phyloP scores from a whole-genome alignment of 2,329 filamentous ascomycete species.

The Apiospora rasikravindrae region DNA sequence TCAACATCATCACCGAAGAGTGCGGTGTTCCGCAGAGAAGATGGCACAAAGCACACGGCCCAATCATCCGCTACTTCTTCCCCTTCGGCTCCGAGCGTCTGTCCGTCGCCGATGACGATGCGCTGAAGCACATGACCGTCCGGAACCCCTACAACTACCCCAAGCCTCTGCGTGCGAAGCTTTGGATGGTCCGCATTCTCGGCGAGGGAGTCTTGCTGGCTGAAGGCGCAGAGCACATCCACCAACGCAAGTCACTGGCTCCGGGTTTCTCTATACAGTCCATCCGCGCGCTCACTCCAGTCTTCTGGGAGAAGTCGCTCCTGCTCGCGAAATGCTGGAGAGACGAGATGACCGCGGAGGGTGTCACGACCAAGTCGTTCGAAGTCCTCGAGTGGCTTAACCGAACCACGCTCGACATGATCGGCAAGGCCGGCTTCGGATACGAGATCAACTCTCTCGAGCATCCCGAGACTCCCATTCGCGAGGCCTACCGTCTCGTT shows the following conservation, averaged over 20 bases:
- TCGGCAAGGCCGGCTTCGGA: slow-evolving; percentile 47
- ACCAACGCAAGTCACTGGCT: slow-evolving; percentile 46
- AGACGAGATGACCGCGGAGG: slow-evolving; percentile 38
- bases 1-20: slow-evolving; percentile 47
- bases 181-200: slow-evolving; percentile 50
- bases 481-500: slow-evolving; percentile 47
- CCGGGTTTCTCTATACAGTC: slow-evolving; percentile 46
- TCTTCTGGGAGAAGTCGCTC: slow-evolving; percentile 48
- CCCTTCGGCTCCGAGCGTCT: slow-evolving; percentile 50
- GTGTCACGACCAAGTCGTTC: slow-evolving; percentile 38
- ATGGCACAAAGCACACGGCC: slow-evolving; percentile 48
- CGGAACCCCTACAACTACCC: slow-evolving; percentile 48
- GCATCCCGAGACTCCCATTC: slow-evolving; percentile 42
- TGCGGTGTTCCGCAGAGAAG: slow-evolving; percentile 47
- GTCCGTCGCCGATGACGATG: slow-evolving; percentile 49
- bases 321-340: slow-evolving; percentile 49
- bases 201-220: slow-evolving; percentile 49
- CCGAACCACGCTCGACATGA: slow-evolving; percentile 50
- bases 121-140: slow-evolving; percentile 50
- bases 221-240: slow-evolving; percentile 47
- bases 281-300: slow-evolving; percentile 42
- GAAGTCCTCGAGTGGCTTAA: slow-evolving; percentile 50
- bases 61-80: slow-evolving; percentile 52
- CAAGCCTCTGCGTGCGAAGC: slow-evolving; percentile 43
- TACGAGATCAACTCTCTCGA: slow-evolving; percentile 47